A percentile compares a stretch with the other conserved stretches of the same genome.
These are phyloP conservation scores for Barnettozyma wickerhamii DNA, from an alignment of 805 yeast genomes.

Conservation along the genomic window DNA sequence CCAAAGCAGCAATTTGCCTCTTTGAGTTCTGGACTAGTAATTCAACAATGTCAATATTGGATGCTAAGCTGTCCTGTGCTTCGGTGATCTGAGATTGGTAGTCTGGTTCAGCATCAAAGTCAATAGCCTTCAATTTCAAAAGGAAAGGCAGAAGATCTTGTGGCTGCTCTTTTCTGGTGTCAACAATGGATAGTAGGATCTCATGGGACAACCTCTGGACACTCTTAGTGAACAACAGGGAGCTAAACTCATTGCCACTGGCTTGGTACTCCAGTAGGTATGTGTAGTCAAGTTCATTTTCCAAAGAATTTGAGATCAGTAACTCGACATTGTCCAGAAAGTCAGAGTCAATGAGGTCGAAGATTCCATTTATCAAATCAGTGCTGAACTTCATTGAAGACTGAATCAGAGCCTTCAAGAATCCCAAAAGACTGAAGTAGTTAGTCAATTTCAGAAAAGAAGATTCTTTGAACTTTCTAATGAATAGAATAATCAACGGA, in stretches of 20 bases:
- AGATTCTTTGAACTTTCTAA: slow-evolving; percentile 17
- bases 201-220: slow-evolving; percentile 19
- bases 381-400: slow-evolving; percentile 19
- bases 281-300: slow-evolving; percentile 23
- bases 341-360: slow-evolving; percentile 16
- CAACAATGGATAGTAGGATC: slow-evolving; percentile 10
- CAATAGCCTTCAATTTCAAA: slow-evolving; percentile 27
- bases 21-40: slow-evolving; percentile 19
- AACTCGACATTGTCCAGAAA: slow-evolving; percentile 20
- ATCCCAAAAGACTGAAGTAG: slow-evolving; percentile 35
- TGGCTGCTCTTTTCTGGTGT: background rate
- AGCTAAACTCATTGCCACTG: slow-evolving; percentile 32
- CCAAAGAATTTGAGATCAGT: slow-evolving; percentile 31
- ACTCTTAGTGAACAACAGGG: slow-evolving; percentile 28
- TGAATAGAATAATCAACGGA: slow-evolving; percentile 23
- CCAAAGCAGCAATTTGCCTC: slow-evolving; percentile 32
- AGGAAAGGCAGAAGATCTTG: slow-evolving; percentile 13
- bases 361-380: slow-evolving; percentile 24
- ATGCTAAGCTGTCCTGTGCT: slow-evolving; percentile 18
- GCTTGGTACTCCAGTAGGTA: slow-evolving; percentile 33
- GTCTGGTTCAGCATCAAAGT: slow-evolving; percentile 26
- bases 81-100: slow-evolving; percentile 16
- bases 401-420: slow-evolving; percentile 29
- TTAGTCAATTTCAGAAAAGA: slow-evolving; percentile 14
- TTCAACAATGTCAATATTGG: slow-evolving; percentile 9